phyloP scores from a whole-genome alignment of 495 filamentous ascomycete species.

The Penicillium silybi region DNA sequence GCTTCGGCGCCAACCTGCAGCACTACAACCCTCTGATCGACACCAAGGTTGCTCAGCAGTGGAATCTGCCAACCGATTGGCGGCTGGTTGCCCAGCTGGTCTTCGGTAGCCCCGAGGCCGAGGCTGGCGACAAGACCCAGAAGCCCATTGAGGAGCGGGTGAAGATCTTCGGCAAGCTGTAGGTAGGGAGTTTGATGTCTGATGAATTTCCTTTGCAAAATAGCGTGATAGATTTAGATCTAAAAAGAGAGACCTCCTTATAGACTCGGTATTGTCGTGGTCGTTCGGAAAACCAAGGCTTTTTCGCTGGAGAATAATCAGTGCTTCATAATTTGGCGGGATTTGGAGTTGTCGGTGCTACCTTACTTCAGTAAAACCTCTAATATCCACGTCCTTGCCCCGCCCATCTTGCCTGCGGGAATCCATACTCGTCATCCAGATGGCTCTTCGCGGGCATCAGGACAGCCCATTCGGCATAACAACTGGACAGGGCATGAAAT shows the following conservation, averaged over 20 bases:
- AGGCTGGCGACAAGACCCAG: slow-evolving; percentile 16
- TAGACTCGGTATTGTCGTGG: too few species aligned
- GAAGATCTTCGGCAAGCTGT: slow-evolving; percentile 23
- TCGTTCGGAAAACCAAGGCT: too few species aligned
- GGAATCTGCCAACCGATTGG: slow-evolving; percentile 46
- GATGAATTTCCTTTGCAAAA: slow-evolving; percentile 2
- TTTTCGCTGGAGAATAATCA: too few species aligned
- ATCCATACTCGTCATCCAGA: not conserved
- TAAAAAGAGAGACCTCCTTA: too few species aligned
- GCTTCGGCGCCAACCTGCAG: slow-evolving; percentile 53
- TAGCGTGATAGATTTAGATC: not conserved
- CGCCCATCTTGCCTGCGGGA: not conserved
- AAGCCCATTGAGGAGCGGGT: slow-evolving; percentile 21
- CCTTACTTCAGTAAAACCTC: not conserved
- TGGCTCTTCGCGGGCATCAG: not conserved
- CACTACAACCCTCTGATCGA: slow-evolving; percentile 54
- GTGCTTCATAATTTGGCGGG: too few species aligned
- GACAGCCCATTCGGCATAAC: not conserved
- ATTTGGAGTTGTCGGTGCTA: not conserved
- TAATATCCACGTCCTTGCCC: not conserved
- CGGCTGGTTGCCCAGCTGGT: slow-evolving; percentile 48
- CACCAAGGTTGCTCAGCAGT: slow-evolving; percentile 38
- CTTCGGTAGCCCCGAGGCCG: slow-evolving; percentile 43
- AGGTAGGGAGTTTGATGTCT: slow-evolving; percentile 1
- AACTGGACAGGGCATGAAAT: not conserved